Base-by-base conservation (phyloP, 768 basidiomycete species). In the Punctularia strigosozonata region DNA sequence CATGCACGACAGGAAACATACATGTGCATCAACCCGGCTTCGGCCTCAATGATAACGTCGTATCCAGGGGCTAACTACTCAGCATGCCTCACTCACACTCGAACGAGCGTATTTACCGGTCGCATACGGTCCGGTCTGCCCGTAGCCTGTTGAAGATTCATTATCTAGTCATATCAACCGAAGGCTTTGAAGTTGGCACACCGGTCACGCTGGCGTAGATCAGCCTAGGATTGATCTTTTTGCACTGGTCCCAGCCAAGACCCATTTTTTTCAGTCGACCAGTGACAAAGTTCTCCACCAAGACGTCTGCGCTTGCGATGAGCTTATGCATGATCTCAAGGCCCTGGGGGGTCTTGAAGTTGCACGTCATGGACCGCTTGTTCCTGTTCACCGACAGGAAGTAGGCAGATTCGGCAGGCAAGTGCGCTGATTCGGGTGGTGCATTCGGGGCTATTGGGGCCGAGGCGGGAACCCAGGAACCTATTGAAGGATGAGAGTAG, bases 21-120 rank as follows among this genome's bases (percentile, higher is more conserved):
- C 82, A 91, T 91, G 57, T 91, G 87, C 89, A 91, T 91, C 37
- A 94, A 62, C 7, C 92, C 94, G 24, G 91, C 89, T 57, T 94
- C 90, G 3, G 77, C 90, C 54, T 90, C 84, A 20, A 86, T 77
- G 19, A 79, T 61, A 3, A 61, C 66, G 37, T 60, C 64, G 43
- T 69, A 65, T 8, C 65, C 67, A 4, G 66, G 63, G 25, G 47
- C 58, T 56, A 30, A 62, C 46, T 19, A 90, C 90, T 55, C 90
- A 89, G 57, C 92, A 94, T 12, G 91, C 91, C 14, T 91, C 80
- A 15, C 79, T 74, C 38, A n/a, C n/a, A n/a, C n/a, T n/a, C n/a
- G n/a, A n/a, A n/a, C n/a, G n/a, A n/a, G n/a, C n/a, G n/a, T n/a
- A n/a, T n/a, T n/a, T n/a, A n/a, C n/a, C n/a, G n/a, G 73, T 65